Conservation (phyloP, 2,329 filamentous ascomycete species). For the Penicillium verrucosum region DNA sequence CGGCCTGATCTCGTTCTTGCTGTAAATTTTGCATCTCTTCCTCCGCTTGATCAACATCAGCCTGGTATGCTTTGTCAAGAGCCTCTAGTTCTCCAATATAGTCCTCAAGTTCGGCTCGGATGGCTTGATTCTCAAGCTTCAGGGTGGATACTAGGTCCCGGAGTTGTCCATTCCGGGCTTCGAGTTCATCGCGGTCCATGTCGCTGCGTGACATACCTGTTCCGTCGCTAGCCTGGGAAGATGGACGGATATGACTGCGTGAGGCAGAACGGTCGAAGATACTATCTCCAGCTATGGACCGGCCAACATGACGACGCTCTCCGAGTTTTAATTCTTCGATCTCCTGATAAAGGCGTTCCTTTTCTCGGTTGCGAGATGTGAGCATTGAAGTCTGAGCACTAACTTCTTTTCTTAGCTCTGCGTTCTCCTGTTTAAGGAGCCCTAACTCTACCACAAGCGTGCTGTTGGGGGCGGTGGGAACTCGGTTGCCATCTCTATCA, state of each 20-base stretch:
- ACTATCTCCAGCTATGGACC: conserved; percentile 72
- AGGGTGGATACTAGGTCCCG: conserved; percentile 83
- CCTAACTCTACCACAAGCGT: conserved; percentile 79
- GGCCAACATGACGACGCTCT: conserved; percentile 64
- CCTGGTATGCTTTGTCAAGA: conserved; percentile 69
- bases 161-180: conserved; percentile 76
- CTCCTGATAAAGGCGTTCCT: conserved; percentile 90
- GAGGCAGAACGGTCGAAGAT: conserved; percentile 93
- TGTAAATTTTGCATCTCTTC: conserved; percentile 77
- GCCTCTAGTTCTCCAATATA: conserved; percentile 76
- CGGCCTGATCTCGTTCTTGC: conserved; percentile 79
- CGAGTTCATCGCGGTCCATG: conserved; percentile 77
- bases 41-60: conserved; percentile 74
- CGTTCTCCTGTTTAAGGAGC: conserved; percentile 85
- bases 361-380: conserved; percentile 90
- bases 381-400: conserved; percentile 97
- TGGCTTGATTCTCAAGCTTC: conserved; percentile 84
- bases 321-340: conserved; percentile 95
- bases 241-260: conserved; percentile 69
- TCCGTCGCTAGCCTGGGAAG: conserved; percentile 68
- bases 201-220: conserved; percentile 64
- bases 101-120: conserved; percentile 76
- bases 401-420: conserved; percentile 84
- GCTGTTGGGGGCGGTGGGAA: conserved; percentile 58
- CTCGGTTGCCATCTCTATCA: conserved; percentile 37